A percentile compares a stretch with the other conserved stretches of the same genome.
phyloP scores from a whole-genome alignment of 352 stramenopile genomes.

The Pythium phragmitis region DNA sequence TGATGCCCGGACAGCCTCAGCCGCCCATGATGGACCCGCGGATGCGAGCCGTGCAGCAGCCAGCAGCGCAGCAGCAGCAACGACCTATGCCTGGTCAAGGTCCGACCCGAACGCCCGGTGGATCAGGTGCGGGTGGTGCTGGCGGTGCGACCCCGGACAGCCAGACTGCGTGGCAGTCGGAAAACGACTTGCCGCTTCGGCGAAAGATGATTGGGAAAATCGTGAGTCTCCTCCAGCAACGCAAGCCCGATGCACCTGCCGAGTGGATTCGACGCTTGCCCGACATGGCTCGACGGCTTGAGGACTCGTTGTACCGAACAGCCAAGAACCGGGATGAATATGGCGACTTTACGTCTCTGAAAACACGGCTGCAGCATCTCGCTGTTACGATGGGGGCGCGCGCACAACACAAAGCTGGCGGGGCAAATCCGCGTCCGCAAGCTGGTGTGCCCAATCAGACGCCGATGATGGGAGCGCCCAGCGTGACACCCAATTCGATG shows the following conservation, averaged over 20 bases:
- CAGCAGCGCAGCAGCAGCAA: slow-evolving; percentile 31
- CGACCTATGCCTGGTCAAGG: slow-evolving; percentile 34
- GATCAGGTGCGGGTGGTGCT: slow-evolving; percentile 32
- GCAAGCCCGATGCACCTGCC: slow-evolving; percentile 95
- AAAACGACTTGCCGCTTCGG: slow-evolving; percentile 83
- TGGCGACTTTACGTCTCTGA: slow-evolving; percentile 95
- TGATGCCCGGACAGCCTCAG: slow-evolving; percentile 50
- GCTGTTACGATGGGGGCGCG: slow-evolving; percentile 89
- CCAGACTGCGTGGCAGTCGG: slow-evolving; percentile 82
- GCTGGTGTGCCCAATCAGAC: slow-evolving; percentile 32
- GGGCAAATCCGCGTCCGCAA: slow-evolving; percentile 40
- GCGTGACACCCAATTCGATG: slow-evolving; percentile 39
- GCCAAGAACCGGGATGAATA: slow-evolving; percentile 94
- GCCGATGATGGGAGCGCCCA: slow-evolving; percentile 41
- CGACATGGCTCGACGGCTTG: slow-evolving; percentile 97
- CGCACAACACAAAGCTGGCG: slow-evolving; percentile 71
- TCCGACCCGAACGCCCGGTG: slow-evolving; percentile 42
- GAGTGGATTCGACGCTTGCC: slow-evolving; percentile 97
- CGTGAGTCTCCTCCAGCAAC: slow-evolving; percentile 95
- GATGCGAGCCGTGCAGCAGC: slow-evolving; percentile 41
- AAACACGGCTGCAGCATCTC: slow-evolving; percentile 95
- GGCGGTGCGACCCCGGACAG: slow-evolving; percentile 27
- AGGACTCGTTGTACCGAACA: slow-evolving; percentile 96
- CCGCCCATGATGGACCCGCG: slow-evolving; percentile 40
- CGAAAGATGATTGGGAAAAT: slow-evolving; percentile 93